A percentile compares a stretch with the other conserved stretches of the same genome.
Evolutionary conservation across 1,139 yeast genomes (phyloP).

Genomic region (Protomyces inouyei): DNA sequence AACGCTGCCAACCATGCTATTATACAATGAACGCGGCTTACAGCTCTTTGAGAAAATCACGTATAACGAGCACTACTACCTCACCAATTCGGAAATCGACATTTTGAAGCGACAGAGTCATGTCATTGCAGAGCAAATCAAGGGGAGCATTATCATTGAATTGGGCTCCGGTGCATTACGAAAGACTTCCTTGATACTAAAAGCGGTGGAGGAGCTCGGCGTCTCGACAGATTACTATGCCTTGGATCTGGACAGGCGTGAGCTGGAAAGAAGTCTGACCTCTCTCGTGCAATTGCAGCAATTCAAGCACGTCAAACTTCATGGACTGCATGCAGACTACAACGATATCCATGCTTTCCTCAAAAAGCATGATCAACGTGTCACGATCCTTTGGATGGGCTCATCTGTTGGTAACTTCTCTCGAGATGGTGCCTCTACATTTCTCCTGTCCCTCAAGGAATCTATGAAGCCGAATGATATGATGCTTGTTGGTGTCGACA

Average conservation of each 20-base stretch:
- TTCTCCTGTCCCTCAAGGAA: slow-evolving; percentile 26
- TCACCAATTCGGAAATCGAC: slow-evolving; percentile 30
- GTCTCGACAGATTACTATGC: slow-evolving; percentile 32
- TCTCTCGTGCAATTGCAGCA: slow-evolving; percentile 16
- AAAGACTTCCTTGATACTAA: slow-evolving; percentile 32
- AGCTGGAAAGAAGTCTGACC: slow-evolving; percentile 29
- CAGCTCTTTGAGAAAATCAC: slow-evolving; percentile 34
- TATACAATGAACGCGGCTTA: slow-evolving; percentile 33
- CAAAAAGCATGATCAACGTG: slow-evolving; percentile 2
- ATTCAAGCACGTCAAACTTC: slow-evolving; percentile 27
- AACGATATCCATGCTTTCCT: slow-evolving; percentile 32
- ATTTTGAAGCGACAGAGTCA: slow-evolving; percentile 28
- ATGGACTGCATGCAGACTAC: slow-evolving; percentile 33
- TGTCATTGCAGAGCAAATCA: slow-evolving; percentile 29
- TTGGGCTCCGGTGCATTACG: slow-evolving; percentile 34
- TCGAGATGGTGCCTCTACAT: slow-evolving; percentile 31
- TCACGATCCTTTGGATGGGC: slow-evolving; percentile 33
- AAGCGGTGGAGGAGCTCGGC: slow-evolving; percentile 30
- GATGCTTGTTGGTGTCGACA: slow-evolving; percentile 32
- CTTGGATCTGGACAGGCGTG: slow-evolving; percentile 32
- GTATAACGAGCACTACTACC: slow-evolving; percentile 32
- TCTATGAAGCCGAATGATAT: slow-evolving; percentile 30
- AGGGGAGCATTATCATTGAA: slow-evolving; percentile 30
- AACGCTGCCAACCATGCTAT: slow-evolving; percentile 32
- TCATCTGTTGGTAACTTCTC: slow-evolving; percentile 34